These are phyloP conservation scores for Tolypocladium capitatum DNA, from an alignment of 2,329 filamentous ascomycete species.

Conservation along the genomic window DNA sequence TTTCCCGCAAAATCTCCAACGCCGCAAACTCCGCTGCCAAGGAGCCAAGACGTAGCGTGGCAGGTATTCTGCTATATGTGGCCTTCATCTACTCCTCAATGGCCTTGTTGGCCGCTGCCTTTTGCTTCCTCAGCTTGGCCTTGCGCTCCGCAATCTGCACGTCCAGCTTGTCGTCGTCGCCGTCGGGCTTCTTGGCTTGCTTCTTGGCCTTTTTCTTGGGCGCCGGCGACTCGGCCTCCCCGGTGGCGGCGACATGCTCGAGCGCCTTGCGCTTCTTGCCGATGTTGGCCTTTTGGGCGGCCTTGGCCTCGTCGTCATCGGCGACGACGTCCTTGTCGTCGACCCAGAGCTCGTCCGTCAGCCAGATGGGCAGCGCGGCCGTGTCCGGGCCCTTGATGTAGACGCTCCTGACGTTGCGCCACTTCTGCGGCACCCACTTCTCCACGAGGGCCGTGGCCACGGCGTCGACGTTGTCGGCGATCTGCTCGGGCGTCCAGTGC, in stretches of 20 bases:
- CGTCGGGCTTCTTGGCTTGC: conserved; percentile 23
- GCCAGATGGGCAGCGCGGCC: conserved; percentile 82
- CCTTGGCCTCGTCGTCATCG: conserved; percentile 37
- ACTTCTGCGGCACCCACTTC: conserved; percentile 73
- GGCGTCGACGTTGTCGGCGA: conserved; percentile 68
- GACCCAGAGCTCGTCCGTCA: conserved; percentile 83
- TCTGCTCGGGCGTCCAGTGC: conserved; percentile 58
- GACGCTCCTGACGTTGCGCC: conserved; percentile 71
- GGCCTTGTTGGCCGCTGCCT: conserved; percentile 40
- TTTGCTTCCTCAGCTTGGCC: conserved; percentile 43
- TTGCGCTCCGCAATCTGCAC: conserved; percentile 48
- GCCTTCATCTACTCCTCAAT: conserved; percentile 22
- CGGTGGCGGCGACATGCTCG: conserved; percentile 15
- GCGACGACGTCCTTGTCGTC: conserved; percentile 65
- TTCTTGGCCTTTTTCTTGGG: conserved; percentile 25
- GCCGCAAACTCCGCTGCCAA: conserved; percentile 19
- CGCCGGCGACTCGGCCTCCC: conserved; percentile 30
- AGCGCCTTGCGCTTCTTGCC: conserved; percentile 52
- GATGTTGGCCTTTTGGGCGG: conserved; percentile 39
- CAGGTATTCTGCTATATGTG: background rate
- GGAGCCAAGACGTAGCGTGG: conserved; percentile 2
- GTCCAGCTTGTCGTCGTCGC: conserved; percentile 39
- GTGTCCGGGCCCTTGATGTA: conserved; percentile 89
- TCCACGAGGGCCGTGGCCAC: conserved; percentile 58
- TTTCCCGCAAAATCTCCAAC: conserved; percentile 10